These are phyloP conservation scores for Tricholoma furcatifolium DNA, from an alignment of 768 basidiomycete genomes.

Conservation along the genomic window DNA sequence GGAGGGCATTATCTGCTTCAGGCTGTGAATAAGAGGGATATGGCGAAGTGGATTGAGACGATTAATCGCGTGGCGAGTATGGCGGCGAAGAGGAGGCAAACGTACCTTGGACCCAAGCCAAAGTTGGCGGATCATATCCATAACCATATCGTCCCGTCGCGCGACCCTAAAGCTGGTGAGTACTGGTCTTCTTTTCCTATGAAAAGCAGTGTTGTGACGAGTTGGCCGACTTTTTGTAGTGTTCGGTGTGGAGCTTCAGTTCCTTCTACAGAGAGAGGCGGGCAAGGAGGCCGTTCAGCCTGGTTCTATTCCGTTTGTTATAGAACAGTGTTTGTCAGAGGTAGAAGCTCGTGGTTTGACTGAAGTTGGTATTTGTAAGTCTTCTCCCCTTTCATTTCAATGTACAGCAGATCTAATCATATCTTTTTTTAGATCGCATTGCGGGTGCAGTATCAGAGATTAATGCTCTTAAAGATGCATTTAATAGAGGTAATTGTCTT, in stretches of 20 bases:
- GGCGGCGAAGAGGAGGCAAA: constrained; percentile 75
- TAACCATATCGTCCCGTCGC: constrained; percentile 51
- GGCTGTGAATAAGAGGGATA: constrained; percentile 65
- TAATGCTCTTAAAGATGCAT: constrained; percentile 65
- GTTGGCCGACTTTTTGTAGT: constrained; percentile 36
- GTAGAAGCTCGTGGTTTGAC: constrained; percentile 74
- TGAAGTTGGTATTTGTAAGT: constrained; percentile 84
- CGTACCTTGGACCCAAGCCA: constrained; percentile 79
- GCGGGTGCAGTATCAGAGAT: constrained; percentile 75
- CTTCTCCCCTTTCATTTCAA: neutral
- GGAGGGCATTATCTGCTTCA: constrained; percentile 83
- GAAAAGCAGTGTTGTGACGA: neutral
- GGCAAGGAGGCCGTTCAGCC: constrained; percentile 44
- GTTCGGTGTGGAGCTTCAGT: constrained; percentile 76
- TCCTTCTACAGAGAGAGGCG: constrained; percentile 66
- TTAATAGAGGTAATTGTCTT: constrained; percentile 60
- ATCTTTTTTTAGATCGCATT: constrained; percentile 61
- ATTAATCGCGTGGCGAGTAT: constrained; percentile 69
- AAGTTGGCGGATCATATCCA: constrained; percentile 75
- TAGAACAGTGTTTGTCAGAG: constrained; percentile 65
- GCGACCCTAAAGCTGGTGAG: constrained; percentile 77
- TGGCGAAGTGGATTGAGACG: constrained; percentile 76
- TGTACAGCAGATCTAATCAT: neutral
- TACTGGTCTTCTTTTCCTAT: constrained; percentile 10
- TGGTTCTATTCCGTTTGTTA: constrained; percentile 63